Evolutionary conservation across 139 green algal species (phyloP).

Genomic region (Chlamydomonas sp.): DNA sequence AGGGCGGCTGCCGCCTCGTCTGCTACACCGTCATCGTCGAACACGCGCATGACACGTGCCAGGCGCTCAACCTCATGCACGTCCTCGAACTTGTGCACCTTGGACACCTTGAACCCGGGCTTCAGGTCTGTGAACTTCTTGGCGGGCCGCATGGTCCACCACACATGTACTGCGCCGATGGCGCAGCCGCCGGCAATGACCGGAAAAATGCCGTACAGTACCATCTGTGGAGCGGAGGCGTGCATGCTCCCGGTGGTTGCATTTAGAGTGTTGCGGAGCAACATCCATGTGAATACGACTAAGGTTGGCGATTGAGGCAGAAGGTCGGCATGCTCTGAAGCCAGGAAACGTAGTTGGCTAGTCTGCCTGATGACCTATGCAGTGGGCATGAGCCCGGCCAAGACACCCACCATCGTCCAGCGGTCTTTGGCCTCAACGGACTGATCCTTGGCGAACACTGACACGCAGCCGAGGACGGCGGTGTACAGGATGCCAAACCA

Average conservation of each 20-base stretch:
- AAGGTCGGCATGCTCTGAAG: too few relatives aligned
- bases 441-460: background rate
- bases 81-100: conserved; percentile 29
- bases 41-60: background rate
- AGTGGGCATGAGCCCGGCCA: too few relatives aligned
- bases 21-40: background rate
- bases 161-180: background rate
- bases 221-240: background rate
- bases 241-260: background rate
- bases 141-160: background rate
- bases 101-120: background rate
- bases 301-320: too few relatives aligned
- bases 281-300: background rate
- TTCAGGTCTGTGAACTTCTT: conserved; percentile 22
- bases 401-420: background rate
- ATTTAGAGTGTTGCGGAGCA: background rate
- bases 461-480: background rate
- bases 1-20: background rate
- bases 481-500: conserved; percentile 40
- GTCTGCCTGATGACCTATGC: too few relatives aligned
- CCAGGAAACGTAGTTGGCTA: too few relatives aligned
- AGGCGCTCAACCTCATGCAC: conserved; percentile 33
- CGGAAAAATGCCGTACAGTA: conserved; percentile 49
- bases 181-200: conserved; percentile 15
- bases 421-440: background rate